These are phyloP conservation scores for Claviceps maximensis DNA, from an alignment of 2,329 filamentous ascomycete genomes.

Conservation along the genomic window DNA sequence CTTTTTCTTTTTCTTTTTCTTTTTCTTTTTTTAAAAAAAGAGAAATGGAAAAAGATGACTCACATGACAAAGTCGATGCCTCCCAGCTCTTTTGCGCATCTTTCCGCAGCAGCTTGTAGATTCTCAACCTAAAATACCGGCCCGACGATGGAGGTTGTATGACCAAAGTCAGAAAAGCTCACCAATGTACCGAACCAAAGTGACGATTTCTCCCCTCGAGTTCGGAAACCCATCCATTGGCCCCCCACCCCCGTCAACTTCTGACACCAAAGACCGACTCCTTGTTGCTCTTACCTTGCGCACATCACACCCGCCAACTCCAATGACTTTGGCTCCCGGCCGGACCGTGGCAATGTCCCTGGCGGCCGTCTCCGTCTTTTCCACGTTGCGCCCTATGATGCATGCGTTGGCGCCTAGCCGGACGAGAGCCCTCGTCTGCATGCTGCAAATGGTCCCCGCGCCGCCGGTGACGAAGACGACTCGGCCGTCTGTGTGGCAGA, in stretches of 20 bases:
- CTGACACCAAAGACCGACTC: background rate
- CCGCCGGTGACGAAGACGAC: constrained; percentile 94
- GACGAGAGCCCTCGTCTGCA: constrained; percentile 83
- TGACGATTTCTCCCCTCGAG: background rate
- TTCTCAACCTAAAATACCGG: constrained; percentile 14
- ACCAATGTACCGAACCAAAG: background rate
- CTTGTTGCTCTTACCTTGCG: constrained; percentile 36
- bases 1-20: background rate
- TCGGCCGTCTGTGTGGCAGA: constrained; percentile 54
- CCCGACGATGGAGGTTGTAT: background rate
- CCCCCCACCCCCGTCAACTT: background rate
- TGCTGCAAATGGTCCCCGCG: constrained; percentile 85
- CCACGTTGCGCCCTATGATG: constrained; percentile 79
- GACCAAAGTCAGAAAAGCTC: background rate
- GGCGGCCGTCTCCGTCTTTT: constrained; percentile 75
- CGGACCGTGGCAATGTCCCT: constrained; percentile 71
- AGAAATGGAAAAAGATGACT: constrained; percentile 17
- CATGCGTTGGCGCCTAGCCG: constrained; percentile 85
- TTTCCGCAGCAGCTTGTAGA: constrained; percentile 54
- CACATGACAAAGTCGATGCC: constrained; percentile 88
- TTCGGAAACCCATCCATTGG: background rate
- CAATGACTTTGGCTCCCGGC: constrained; percentile 69
- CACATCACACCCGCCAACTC: constrained; percentile 70
- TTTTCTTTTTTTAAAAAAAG: too few species aligned
- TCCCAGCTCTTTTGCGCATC: constrained; percentile 71